A percentile compares a stretch with the other conserved stretches of the same genome.
Conservation (phyloP, 257 asterid species). For the Verbascum thapsus region DNA sequence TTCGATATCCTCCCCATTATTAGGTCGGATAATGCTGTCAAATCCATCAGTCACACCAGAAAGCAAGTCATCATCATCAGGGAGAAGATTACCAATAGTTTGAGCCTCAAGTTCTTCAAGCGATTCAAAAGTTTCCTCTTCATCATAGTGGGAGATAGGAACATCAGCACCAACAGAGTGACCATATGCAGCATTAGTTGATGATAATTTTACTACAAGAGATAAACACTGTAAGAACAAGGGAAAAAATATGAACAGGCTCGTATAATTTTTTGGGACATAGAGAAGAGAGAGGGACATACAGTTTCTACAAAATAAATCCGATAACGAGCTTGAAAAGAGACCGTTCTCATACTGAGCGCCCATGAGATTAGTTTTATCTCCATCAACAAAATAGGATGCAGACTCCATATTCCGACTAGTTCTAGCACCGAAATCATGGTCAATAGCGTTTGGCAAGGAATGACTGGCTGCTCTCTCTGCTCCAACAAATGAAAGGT, state of each 20-base stretch:
- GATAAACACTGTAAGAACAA: too few species aligned
- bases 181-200: constrained; percentile 59
- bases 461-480: constrained; percentile 66
- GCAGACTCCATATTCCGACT: constrained; percentile 50
- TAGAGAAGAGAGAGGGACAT: constrained; percentile 37
- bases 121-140: constrained; percentile 81
- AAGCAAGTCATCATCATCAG: constrained; percentile 93
- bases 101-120: constrained; percentile 95
- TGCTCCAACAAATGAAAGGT: constrained; percentile 48
- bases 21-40: constrained; percentile 47
- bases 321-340: constrained; percentile 93
- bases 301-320: constrained; percentile 77
- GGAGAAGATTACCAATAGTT: constrained; percentile 94
- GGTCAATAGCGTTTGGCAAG: constrained; percentile 72
- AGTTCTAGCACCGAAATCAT: constrained; percentile 53
- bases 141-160: too few species aligned
- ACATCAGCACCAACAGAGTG: constrained; percentile 66
- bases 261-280: constrained; percentile 9
- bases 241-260: not conserved
- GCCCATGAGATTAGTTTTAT: constrained; percentile 49
- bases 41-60: constrained; percentile 93
- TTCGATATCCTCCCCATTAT: constrained; percentile 63
- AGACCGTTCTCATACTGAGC: constrained; percentile 90
- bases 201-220: constrained; percentile 74
- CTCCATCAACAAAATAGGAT: constrained; percentile 60